Evolutionary conservation across 257 asterid genomes (phyloP).

Genomic region (Solanum gandarillasii): DNA sequence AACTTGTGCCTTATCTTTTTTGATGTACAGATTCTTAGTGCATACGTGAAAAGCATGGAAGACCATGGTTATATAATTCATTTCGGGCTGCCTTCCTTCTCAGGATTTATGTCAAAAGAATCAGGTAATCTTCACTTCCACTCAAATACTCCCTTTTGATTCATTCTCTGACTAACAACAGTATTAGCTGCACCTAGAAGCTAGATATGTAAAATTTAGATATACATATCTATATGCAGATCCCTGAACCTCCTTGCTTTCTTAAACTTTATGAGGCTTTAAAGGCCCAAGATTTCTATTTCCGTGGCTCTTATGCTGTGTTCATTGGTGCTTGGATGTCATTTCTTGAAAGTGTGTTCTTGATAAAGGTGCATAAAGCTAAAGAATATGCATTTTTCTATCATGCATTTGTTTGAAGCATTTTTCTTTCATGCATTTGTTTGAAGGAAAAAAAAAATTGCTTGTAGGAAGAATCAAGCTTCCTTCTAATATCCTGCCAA

Average conservation of each 20-base stretch:
- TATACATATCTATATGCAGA: background rate
- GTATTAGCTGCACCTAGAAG: background rate
- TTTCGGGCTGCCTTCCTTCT: slow-evolving; percentile 59
- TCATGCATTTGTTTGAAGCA: background rate
- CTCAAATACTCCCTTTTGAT: background rate
- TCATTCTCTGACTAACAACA: background rate
- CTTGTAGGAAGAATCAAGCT: background rate
- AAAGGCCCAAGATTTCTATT: background rate
- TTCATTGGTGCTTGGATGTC: background rate
- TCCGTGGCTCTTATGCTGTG: background rate
- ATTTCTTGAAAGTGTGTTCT: background rate
- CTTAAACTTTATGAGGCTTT: background rate
- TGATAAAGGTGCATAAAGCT: background rate
- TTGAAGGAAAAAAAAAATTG: background rate
- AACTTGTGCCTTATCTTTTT: background rate
- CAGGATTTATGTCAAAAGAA: slow-evolving; percentile 73
- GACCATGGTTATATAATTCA: slow-evolving; percentile 91
- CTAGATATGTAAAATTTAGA: background rate
- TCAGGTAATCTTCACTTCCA: slow-evolving; percentile 38
- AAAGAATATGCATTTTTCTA: background rate
- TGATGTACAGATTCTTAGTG: slow-evolving; percentile 65
- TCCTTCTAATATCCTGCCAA: background rate
- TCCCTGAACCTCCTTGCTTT: background rate
- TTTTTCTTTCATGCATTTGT: background rate
- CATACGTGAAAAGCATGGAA: slow-evolving; percentile 79